Evolutionary conservation across 495 filamentous ascomycete species (phyloP).

Genomic region (Talaromyces adpressus): DNA sequence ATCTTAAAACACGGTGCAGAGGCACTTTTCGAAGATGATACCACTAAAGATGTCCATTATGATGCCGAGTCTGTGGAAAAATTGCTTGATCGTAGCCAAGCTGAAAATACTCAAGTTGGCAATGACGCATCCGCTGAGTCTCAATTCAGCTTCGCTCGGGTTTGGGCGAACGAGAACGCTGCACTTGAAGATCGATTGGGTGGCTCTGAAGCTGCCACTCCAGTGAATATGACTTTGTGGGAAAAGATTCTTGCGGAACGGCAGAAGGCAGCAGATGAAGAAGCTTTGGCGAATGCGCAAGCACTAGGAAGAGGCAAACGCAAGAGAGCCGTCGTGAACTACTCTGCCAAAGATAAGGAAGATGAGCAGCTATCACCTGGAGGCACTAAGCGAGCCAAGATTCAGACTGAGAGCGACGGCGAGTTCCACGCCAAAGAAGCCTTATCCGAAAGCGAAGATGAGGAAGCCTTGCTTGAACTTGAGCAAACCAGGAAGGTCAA

Average conservation of each 20-base stretch:
- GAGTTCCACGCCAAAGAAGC: conserved; percentile 23
- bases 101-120: conserved; percentile 60
- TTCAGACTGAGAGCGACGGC: conserved; percentile 24
- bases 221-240: conserved; percentile 65
- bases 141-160: conserved; percentile 82
- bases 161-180: conserved; percentile 81
- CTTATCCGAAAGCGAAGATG: conserved; percentile 21
- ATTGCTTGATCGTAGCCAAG: conserved; percentile 76
- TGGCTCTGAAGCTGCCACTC: conserved; percentile 31
- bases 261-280: conserved; percentile 64
- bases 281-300: conserved; percentile 55
- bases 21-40: conserved; percentile 73
- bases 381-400: conserved; percentile 15
- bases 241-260: conserved; percentile 79
- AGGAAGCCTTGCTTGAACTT: conserved; percentile 13
- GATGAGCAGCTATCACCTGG: conserved; percentile 17
- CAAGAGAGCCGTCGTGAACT: conserved; percentile 40
- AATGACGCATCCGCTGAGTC: conserved; percentile 57
- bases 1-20: conserved; percentile 84
- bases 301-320: conserved; percentile 79
- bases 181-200: conserved; percentile 54
- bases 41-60: conserved; percentile 62
- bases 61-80: conserved; percentile 76
- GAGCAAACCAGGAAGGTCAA: conserved; percentile 17
- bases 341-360: conserved; percentile 15